phyloP scores from a whole-genome alignment of 2,329 filamentous ascomycete species.

The Bipolaris cookei region DNA sequence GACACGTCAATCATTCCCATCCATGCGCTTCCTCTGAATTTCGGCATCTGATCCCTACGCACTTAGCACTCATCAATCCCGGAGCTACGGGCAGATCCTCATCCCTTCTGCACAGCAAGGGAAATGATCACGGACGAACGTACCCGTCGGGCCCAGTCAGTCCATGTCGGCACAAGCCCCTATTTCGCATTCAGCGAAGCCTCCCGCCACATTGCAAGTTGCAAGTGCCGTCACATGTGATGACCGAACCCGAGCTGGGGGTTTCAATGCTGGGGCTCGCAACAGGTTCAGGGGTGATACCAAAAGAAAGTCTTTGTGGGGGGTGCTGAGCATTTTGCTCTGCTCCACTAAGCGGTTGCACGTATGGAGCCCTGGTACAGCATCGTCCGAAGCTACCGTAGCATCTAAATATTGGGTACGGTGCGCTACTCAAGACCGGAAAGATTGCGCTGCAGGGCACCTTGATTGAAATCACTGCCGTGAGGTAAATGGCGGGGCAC shows the following conservation, averaged over 20 bases:
- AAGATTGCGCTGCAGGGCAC: conserved; percentile 3
- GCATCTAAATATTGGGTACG: conserved; percentile 26
- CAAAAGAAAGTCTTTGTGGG: conserved; percentile 4
- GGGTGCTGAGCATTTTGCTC: conserved; percentile 2
- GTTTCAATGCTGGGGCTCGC: conserved; percentile 6
- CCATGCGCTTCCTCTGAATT: conserved; percentile 25
- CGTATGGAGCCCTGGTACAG: conserved; percentile 20
- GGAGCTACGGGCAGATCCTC: conserved; percentile 20
- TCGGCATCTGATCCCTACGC: conserved; percentile 22
- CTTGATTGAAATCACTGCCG: neutral
- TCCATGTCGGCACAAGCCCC: conserved; percentile 15
- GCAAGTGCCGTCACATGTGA: conserved; percentile 13
- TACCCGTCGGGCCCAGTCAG: conserved; percentile 3
- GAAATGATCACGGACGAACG: conserved; percentile 13
- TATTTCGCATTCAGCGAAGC: conserved; percentile 13
- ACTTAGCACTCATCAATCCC: conserved; percentile 20
- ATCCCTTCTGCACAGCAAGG: conserved; percentile 4
- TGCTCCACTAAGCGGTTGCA: neutral
- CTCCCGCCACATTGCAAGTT: conserved; percentile 10
- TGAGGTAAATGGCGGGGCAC: conserved; percentile 10
- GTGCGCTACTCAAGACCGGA: conserved; percentile 17
- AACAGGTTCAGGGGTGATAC: neutral
- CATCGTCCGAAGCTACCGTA: conserved; percentile 33
- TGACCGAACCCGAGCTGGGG: conserved; percentile 2
- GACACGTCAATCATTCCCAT: conserved; percentile 20